Conservation (phyloP, 2,329 filamentous ascomycete genomes). For the Fusarium acutatum region DNA sequence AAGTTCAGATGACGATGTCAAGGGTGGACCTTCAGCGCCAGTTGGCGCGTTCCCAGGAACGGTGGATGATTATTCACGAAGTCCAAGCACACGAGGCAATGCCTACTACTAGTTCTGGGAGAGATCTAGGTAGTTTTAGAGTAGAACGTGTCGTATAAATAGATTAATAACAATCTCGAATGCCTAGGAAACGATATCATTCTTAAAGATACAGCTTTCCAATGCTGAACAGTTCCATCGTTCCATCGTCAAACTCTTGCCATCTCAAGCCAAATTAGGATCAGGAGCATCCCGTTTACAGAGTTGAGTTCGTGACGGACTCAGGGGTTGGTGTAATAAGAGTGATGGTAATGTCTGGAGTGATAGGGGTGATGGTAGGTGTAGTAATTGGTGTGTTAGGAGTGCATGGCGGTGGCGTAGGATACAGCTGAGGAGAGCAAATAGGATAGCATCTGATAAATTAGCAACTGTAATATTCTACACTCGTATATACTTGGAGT, state of each 20-base stretch:
- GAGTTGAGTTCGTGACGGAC: not conserved
- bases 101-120: constrained; percentile 48
- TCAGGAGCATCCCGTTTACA: not conserved
- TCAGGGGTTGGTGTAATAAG: not conserved
- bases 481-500: not conserved
- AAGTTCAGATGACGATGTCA: constrained; percentile 52
- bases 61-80: constrained; percentile 48
- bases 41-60: constrained; percentile 63
- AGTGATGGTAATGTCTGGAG: not conserved
- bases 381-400: constrained; percentile 14
- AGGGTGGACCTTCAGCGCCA: constrained; percentile 44
- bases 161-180: not conserved
- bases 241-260: not conserved
- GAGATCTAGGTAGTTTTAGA: no score
- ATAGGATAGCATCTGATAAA: constrained; percentile 43
- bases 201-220: not conserved
- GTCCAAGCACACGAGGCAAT: constrained; percentile 45
- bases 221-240: not conserved
- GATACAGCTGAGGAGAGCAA: constrained; percentile 37
- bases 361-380: not conserved
- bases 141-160: not conserved
- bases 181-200: not conserved
- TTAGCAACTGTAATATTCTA: not conserved
- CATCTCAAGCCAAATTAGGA: not conserved
- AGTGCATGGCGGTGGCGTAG: constrained; percentile 32